Conservation (phyloP, 2,329 filamentous ascomycete species). For the Calonectria crousiana region DNA sequence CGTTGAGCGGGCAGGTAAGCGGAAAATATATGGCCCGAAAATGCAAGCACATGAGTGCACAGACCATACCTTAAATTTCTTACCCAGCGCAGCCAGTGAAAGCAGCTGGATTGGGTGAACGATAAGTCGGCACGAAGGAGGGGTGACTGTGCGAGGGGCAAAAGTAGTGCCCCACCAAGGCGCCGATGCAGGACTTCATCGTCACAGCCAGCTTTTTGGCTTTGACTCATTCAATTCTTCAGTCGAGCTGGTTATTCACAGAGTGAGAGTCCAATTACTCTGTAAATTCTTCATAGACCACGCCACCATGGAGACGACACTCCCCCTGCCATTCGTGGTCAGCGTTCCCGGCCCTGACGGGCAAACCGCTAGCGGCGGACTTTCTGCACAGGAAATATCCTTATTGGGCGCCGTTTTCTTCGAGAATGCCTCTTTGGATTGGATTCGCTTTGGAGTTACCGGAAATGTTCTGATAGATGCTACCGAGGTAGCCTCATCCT, state of each 20-base stretch:
- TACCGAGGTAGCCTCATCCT: slow-evolving; percentile 73
- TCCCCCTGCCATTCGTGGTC: slow-evolving; percentile 73
- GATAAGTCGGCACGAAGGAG: slow-evolving; percentile 32
- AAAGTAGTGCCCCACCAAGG: slow-evolving; percentile 43
- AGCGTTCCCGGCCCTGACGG: slow-evolving; percentile 65
- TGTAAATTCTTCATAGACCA: neutral
- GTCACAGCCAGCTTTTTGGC: slow-evolving; percentile 43
- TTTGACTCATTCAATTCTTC: slow-evolving; percentile 41
- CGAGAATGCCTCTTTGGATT: slow-evolving; percentile 61
- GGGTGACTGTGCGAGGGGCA: slow-evolving; percentile 41
- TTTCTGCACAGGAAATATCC: slow-evolving; percentile 68
- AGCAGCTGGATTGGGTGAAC: slow-evolving; percentile 31
- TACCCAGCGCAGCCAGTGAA: slow-evolving; percentile 26
- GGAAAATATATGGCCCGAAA: slow-evolving; percentile 42
- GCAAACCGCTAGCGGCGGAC: slow-evolving; percentile 62
- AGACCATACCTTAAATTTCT: slow-evolving; percentile 51
- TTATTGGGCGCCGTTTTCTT: slow-evolving; percentile 72
- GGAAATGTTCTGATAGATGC: slow-evolving; percentile 82
- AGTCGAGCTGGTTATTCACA: slow-evolving; percentile 11
- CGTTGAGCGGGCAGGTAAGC: neutral
- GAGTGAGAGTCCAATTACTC: slow-evolving; percentile 26
- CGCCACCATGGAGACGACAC: slow-evolving; percentile 70
- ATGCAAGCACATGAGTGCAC: slow-evolving; percentile 33
- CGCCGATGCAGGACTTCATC: slow-evolving; percentile 45
- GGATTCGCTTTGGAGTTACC: slow-evolving; percentile 63